A percentile compares a stretch with the other conserved stretches of the same genome.
Evolutionary conservation across 495 filamentous ascomycete genomes (phyloP).

Genomic region (Aspergillus kassunensis): DNA sequence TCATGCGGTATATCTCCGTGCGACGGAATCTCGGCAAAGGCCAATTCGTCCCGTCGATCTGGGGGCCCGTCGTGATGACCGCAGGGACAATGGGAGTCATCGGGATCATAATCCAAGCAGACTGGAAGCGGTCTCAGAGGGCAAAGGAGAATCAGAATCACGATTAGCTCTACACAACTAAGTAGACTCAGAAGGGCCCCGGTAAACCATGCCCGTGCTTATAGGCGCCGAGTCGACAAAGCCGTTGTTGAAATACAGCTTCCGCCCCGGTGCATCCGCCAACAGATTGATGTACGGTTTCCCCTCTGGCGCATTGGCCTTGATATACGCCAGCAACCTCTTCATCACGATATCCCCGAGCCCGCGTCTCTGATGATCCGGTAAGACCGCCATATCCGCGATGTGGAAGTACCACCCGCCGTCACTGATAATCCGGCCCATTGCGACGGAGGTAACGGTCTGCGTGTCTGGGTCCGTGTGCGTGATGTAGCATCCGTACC

Average conservation of each 20-base stretch:
- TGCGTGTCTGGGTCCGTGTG: slow-evolving; percentile 14
- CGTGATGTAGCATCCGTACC: slow-evolving; percentile 41
- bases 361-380: slow-evolving; percentile 46
- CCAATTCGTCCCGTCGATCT: slow-evolving; percentile 29
- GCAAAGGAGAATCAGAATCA: too few relatives aligned
- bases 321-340: slow-evolving; percentile 35
- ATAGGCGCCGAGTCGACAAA: slow-evolving; percentile 40
- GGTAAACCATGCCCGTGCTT: slow-evolving; percentile 26
- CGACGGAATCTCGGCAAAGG: slow-evolving; percentile 22
- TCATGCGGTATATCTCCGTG: slow-evolving; percentile 28
- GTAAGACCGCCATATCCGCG: slow-evolving; percentile 50
- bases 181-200: too few relatives aligned
- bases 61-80: slow-evolving; percentile 31
- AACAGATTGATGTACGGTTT: slow-evolving; percentile 42
- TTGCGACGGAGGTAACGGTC: slow-evolving; percentile 26
- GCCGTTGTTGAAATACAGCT: slow-evolving; percentile 45
- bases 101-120: slow-evolving; percentile 8
- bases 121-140: background rate
- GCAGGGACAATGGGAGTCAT: slow-evolving; percentile 12
- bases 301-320: slow-evolving; percentile 32
- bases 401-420: slow-evolving; percentile 52
- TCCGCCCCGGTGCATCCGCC: slow-evolving; percentile 43
- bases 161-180: too few relatives aligned
- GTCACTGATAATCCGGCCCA: slow-evolving; percentile 52
- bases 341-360: slow-evolving; percentile 46